These are phyloP conservation scores for Sanghuangporus sanghuang DNA, from an alignment of 1,284 basidiomycete genomes.

Conservation along the genomic window DNA sequence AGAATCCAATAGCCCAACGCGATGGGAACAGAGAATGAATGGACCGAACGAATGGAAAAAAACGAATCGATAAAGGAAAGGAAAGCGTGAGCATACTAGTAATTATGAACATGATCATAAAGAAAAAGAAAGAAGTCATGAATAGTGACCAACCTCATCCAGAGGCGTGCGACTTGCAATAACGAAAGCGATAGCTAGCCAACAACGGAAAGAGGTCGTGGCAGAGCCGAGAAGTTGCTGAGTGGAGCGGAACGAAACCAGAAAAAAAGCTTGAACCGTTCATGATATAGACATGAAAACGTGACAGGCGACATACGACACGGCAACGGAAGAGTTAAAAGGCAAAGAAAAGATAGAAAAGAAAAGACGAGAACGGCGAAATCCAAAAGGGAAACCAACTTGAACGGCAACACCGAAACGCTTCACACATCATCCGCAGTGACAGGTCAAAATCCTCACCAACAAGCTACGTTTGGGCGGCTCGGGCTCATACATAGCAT, in stretches of 20 bases:
- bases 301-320: no score
- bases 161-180: background rate
- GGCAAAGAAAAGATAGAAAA: background rate
- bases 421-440: slow-evolving; percentile 42
- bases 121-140: background rate
- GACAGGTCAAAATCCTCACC: slow-evolving; percentile 69
- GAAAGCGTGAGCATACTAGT: background rate
- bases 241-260: background rate
- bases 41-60: background rate
- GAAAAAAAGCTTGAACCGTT: background rate
- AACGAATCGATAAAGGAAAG: background rate
- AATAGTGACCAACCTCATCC: background rate
- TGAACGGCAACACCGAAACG: background rate
- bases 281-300: no score
- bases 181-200: background rate
- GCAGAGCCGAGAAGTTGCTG: background rate
- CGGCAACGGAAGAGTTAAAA: no score
- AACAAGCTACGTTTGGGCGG: slow-evolving; percentile 49
- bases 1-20: background rate
- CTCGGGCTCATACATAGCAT: slow-evolving; percentile 38
- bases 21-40: background rate
- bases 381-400: background rate
- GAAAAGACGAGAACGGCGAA: background rate
- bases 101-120: background rate
- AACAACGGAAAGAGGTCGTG: background rate